A percentile compares a stretch with the other conserved stretches of the same genome.
phyloP scores from a whole-genome alignment of 345 rosid genomes.

The Bruguiera sexangula region DNA sequence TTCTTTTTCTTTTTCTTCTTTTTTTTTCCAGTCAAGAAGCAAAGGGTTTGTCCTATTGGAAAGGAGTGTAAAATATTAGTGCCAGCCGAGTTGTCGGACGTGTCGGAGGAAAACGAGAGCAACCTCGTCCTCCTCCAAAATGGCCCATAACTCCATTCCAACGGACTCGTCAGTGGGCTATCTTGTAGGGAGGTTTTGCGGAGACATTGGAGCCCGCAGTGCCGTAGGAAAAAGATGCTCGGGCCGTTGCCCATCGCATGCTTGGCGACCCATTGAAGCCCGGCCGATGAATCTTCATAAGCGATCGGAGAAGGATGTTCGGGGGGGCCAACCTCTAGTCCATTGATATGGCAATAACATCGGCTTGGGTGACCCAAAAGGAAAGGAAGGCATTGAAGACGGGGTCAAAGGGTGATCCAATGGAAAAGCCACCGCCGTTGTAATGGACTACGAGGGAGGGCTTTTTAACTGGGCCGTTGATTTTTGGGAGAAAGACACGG shows the following conservation, averaged over 20 bases:
- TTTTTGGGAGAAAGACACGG: conserved; percentile 34
- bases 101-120: too few relatives aligned
- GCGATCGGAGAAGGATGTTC: neutral
- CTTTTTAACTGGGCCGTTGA: neutral
- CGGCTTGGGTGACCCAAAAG: neutral
- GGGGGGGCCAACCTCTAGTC: conserved; percentile 12
- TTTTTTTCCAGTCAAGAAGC: too few relatives aligned
- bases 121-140: too few relatives aligned
- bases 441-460: conserved; percentile 19
- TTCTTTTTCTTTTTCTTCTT: too few relatives aligned
- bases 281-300: conserved; percentile 8
- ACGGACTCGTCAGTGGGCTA: too few relatives aligned
- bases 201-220: too few relatives aligned
- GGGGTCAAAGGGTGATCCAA: conserved; percentile 24
- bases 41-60: too few relatives aligned
- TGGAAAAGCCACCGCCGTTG: conserved; percentile 51
- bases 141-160: too few relatives aligned
- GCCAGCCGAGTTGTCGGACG: too few relatives aligned
- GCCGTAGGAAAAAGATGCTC: neutral
- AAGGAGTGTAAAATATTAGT: too few relatives aligned
- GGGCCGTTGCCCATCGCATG: neutral
- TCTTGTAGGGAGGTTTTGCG: too few relatives aligned
- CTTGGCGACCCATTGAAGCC: conserved; percentile 13
- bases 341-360: conserved; percentile 5
- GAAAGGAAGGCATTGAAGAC: neutral